Percentiles rank a stretch among this genome's conserved stretches.
These are phyloP conservation scores for Crithidia sp. DNA, from an alignment of 208 protist species.

Conservation along the genomic window DNA sequence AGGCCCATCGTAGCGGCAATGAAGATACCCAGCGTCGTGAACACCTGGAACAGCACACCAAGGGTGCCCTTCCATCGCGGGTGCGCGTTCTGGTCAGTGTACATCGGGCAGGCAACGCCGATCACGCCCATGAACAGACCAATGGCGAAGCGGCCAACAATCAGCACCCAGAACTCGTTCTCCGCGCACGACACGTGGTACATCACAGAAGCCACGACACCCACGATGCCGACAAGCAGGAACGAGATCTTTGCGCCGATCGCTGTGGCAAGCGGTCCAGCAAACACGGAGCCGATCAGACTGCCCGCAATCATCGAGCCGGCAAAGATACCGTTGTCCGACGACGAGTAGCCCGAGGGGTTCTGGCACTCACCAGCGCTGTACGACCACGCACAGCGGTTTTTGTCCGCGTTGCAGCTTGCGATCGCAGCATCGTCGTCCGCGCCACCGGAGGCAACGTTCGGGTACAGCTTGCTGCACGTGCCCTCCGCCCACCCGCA, in stretches of 20 bases:
- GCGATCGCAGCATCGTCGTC: neutral
- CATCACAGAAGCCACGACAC: conserved; percentile 59
- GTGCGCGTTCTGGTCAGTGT: conserved; percentile 69
- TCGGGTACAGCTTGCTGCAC: conserved; percentile 34
- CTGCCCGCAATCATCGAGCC: conserved; percentile 82
- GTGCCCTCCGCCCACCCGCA: conserved; percentile 53
- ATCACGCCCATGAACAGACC: conserved; percentile 72
- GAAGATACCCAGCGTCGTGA: conserved; percentile 85
- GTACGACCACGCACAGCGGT: conserved; percentile 62
- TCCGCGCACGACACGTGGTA: conserved; percentile 56
- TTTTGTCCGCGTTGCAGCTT: conserved; percentile 29
- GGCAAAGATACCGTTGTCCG: conserved; percentile 80
- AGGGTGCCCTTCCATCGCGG: conserved; percentile 55
- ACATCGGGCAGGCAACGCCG: conserved; percentile 75
- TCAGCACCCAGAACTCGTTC: conserved; percentile 74
- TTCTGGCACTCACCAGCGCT: conserved; percentile 48
- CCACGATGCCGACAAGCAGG: conserved; percentile 58
- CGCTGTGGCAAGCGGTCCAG: conserved; percentile 41
- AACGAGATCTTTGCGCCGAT: conserved; percentile 72
- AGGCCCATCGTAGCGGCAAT: conserved; percentile 69
- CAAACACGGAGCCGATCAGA: conserved; percentile 77
- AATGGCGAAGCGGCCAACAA: conserved; percentile 71
- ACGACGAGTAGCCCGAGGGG: conserved; percentile 53
- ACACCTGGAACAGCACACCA: conserved; percentile 82
- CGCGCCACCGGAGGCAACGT: neutral